Evolutionary conservation across 2,329 filamentous ascomycete species (phyloP), one percentile per base, ranked within the genome.

Genomic region (Calonectria pseudoturangicola): DNA sequence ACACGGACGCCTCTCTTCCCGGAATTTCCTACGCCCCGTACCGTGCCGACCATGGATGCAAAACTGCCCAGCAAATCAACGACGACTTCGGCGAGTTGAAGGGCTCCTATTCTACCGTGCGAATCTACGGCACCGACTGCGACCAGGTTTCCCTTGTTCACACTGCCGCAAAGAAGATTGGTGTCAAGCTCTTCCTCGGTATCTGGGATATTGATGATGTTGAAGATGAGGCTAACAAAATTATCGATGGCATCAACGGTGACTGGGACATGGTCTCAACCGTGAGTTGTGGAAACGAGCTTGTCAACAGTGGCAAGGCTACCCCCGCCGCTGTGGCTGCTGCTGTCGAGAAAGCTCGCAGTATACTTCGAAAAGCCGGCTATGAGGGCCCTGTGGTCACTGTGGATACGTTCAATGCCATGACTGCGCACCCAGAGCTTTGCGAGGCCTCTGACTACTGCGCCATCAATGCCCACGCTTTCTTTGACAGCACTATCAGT

Each of bases 41-140:
- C 81, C 86, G 85, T 30, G 82, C 81, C 15, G 87, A 89, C 72
- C 86, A 89, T 36, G 84, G 84, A 69, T 97, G 95, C 89, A 97
- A 96, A 83, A 86, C 88, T 7, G 85, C 88, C 66, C 84, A 86
- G 1, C 86, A 94, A 77, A 88, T 97, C 65, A 86, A 89, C 72
- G 81, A 84, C 25, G 95, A 98, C 79, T 90, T 97, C 77, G 84
- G 85, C 18, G 84, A 84, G 65, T 86, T 91, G 33, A 86, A 85
- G 16, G 81, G 84, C 27, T 82, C 84, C 16, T 95, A 93, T 83
- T 87, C 87, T 21, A 83, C 92, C 43, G 86, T 97, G 68, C 93
- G 95, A 64, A 89, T 94, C 80, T 98, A 98, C 81, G 95, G 95
- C 66, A 91, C 92, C 70, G 94, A 95, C 83, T 97, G 95, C 83